Evolutionary conservation across 2,329 filamentous ascomycete genomes (phyloP).

Genomic region (Arthrobotrys entomopaga): DNA sequence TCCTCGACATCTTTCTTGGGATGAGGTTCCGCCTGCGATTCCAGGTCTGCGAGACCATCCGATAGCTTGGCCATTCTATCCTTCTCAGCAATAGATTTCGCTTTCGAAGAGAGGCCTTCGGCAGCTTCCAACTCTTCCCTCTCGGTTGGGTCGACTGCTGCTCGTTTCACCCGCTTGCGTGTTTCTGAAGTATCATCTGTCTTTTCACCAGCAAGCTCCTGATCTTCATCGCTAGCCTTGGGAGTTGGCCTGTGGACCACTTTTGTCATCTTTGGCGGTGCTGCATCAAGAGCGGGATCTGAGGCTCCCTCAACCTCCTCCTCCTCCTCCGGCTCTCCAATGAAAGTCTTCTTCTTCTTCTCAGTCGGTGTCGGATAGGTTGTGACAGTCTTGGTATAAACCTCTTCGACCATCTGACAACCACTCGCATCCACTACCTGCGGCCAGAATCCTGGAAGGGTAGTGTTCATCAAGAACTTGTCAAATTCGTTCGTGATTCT

Average conservation of each 20-base stretch:
- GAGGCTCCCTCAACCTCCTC: slow-evolving; percentile 5
- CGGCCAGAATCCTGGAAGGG: slow-evolving; percentile 82
- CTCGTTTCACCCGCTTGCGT: slow-evolving; percentile 7
- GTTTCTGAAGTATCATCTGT: background rate
- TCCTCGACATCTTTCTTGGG: slow-evolving; percentile 17
- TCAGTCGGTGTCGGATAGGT: slow-evolving; percentile 57
- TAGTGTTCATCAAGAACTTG: slow-evolving; percentile 76
- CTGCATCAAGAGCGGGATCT: too few species aligned
- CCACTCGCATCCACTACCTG: slow-evolving; percentile 80
- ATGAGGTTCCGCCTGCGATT: slow-evolving; percentile 9
- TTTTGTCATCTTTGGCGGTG: background rate
- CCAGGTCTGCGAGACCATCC: slow-evolving; percentile 38
- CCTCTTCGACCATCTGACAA: slow-evolving; percentile 71
- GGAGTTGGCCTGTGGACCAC: slow-evolving; percentile 6
- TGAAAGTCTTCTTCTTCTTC: slow-evolving; percentile 18
- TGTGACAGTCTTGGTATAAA: slow-evolving; percentile 41
- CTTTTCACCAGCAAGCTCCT: slow-evolving; percentile 8
- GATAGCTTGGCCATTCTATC: slow-evolving; percentile 34
- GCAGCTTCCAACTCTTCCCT: slow-evolving; percentile 16
- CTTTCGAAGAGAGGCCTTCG: slow-evolving; percentile 4
- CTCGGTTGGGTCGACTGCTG: slow-evolving; percentile 5
- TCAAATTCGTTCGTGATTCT: slow-evolving; percentile 84
- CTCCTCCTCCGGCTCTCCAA: slow-evolving; percentile 5
- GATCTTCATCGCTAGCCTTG: slow-evolving; percentile 43
- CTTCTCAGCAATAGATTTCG: slow-evolving; percentile 9